phyloP scores from a whole-genome alignment of 306 rosid species.

The Benincasa hispida region DNA sequence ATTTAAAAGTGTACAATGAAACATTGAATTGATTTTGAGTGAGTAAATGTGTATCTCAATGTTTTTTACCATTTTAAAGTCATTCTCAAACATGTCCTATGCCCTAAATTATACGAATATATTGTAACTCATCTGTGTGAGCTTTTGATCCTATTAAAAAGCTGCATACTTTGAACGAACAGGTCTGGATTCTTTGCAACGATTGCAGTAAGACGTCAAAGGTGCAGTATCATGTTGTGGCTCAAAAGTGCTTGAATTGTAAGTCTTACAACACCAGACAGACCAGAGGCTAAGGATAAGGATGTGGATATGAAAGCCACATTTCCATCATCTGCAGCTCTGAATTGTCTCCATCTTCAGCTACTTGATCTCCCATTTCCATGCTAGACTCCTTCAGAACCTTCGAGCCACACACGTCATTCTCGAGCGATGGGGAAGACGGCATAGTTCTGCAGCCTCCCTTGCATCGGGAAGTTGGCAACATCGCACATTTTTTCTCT shows the following conservation, averaged over 20 bases:
- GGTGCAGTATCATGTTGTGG: constrained; percentile 59
- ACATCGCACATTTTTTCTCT: background rate
- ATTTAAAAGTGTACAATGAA: no score
- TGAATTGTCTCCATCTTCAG: background rate
- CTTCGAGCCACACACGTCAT: background rate
- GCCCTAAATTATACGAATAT: background rate
- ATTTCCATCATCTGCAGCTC: background rate
- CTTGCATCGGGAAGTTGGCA: background rate
- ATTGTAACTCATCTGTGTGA: no score
- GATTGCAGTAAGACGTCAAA: constrained; percentile 58
- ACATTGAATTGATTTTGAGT: no score
- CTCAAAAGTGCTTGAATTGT: constrained; percentile 67
- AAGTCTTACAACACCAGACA: constrained; percentile 76
- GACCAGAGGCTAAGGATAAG: constrained; percentile 51
- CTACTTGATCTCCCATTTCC: background rate
- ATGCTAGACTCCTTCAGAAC: background rate
- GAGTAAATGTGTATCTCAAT: no score
- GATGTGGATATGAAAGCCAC: background rate
- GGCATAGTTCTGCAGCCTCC: background rate
- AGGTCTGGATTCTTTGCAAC: constrained; percentile 88
- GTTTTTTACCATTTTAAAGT: no score
- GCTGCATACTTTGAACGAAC: background rate
- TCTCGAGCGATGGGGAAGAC: background rate
- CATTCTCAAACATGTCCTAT: no score
- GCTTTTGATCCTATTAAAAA: background rate